phyloP scores from a whole-genome alignment of 306 rosid species.

The Crotalaria pallida region DNA sequence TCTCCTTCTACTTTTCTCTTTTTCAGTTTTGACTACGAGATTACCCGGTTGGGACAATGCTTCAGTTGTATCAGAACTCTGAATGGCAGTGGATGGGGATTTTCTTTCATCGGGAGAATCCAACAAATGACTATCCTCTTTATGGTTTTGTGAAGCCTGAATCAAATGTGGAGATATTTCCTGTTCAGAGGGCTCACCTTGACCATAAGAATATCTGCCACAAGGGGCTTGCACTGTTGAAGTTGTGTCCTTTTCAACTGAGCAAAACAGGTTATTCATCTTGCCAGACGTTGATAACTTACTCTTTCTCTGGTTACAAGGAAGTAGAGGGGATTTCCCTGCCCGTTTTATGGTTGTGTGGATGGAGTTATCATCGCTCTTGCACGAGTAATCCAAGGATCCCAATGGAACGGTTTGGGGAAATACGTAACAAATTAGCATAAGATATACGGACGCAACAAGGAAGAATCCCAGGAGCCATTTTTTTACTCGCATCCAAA shows the following conservation, averaged over 20 bases:
- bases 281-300: constrained; percentile 38
- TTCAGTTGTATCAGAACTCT: constrained; percentile 34
- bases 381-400: constrained; percentile 39
- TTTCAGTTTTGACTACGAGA: constrained; percentile 65
- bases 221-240: constrained; percentile 27
- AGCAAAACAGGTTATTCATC: constrained; percentile 33
- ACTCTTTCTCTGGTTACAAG: constrained; percentile 31
- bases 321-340: constrained; percentile 30
- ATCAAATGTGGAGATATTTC: constrained; percentile 27
- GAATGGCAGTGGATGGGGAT: constrained; percentile 24
- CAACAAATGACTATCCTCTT: constrained; percentile 18
- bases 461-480: constrained; percentile 42
- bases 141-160: constrained; percentile 23
- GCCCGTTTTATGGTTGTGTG: constrained; percentile 25
- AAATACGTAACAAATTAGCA: constrained; percentile 43
- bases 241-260: constrained; percentile 23
- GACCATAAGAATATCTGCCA: constrained; percentile 27
- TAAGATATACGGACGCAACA: constrained; percentile 32
- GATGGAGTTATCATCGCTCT: constrained; percentile 30
- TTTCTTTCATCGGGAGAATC: constrained; percentile 37
- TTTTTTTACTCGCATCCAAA: constrained; percentile 62
- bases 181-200: constrained; percentile 24
- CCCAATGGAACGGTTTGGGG: constrained; percentile 37
- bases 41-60: constrained; percentile 38
- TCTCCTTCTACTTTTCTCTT: constrained; percentile 66